Conservation (phyloP, 2,329 filamentous ascomycete species). For the Alternaria sp. region DNA sequence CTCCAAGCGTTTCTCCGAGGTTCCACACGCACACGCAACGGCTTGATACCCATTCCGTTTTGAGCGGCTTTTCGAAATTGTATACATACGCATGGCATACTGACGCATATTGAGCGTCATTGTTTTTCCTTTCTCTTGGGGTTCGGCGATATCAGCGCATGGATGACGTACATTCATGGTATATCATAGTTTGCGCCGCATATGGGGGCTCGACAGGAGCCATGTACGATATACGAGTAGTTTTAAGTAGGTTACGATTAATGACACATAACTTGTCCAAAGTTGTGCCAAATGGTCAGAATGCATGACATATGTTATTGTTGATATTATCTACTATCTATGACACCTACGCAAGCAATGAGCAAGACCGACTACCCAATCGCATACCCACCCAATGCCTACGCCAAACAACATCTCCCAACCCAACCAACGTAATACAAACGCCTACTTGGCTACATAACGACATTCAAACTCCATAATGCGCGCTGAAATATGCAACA, state of each 20-base stretch:
- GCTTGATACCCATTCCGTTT: background rate
- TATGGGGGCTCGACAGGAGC: background rate
- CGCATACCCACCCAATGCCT: background rate
- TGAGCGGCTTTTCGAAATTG: background rate
- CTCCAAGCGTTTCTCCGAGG: background rate
- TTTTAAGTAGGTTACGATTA: background rate
- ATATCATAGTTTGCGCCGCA: background rate
- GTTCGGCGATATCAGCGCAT: background rate
- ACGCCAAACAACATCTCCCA: background rate
- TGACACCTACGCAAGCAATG: background rate
- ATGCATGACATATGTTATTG: background rate
- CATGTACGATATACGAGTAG: background rate
- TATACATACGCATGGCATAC: background rate
- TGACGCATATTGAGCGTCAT: background rate
- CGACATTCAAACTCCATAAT: background rate
- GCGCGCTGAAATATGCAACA: constrained; percentile 2
- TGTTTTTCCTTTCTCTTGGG: background rate
- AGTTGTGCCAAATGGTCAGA: background rate
- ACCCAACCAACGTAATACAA: background rate
- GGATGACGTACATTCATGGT: background rate
- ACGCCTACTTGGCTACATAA: background rate
- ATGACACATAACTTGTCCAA: background rate
- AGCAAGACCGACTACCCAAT: background rate
- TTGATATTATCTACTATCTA: background rate
- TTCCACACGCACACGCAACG: background rate